Base-by-base conservation (phyloP, 2,329 filamentous ascomycete species). In the Talaromyces sp. region DNA sequence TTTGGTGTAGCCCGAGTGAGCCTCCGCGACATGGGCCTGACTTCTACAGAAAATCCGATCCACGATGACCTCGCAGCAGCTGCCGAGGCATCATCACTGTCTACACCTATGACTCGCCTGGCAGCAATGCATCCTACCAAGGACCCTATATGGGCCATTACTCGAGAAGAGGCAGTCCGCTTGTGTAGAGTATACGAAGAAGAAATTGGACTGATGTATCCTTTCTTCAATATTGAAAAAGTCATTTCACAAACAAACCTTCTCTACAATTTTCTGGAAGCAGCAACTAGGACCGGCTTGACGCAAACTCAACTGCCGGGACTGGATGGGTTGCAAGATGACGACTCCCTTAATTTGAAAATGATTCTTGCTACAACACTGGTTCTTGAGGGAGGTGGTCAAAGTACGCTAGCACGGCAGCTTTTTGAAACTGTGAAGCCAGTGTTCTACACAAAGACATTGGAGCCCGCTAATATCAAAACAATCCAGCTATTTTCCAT, bases 181-280 rank as follows among this genome's bases (percentile, higher is more conserved):
- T 79, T 97, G 15, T 92, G 91, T 69, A 84, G 86, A 15, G 82
- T 96, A 0, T 94, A 95, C 73, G 91, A 96, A 70, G 93, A 97
- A 71, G 93, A 97, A 75, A 89, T 96, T 72, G 92, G 92, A 51
- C 86, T 94, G 72, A 96, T 97, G 92, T 97, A 96, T 75, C 94
- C 94, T 0, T 86, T 97, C 3, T 77, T 96, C 56, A 86, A 91
- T 70, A 90, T 96, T 40, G 86, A 90, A 49, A 84, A 84, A 49
- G 81, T 96, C 45, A 88, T 91, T 43, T 81, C 82, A 5, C 91
- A 96, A 74, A 88, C 89, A 6, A 88, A 86, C 68, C 83, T 84
- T 66, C 80, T 97, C 1, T 89, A 89, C 64, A 83, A 86, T 0
- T 95, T 91, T 75, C 88, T 95, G 73, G 90, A 93, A 69, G 85